A percentile compares a stretch with the other conserved stretches of the same genome.
Conservation (phyloP, 2,329 filamentous ascomycete genomes). For the Fusarium longipes region DNA sequence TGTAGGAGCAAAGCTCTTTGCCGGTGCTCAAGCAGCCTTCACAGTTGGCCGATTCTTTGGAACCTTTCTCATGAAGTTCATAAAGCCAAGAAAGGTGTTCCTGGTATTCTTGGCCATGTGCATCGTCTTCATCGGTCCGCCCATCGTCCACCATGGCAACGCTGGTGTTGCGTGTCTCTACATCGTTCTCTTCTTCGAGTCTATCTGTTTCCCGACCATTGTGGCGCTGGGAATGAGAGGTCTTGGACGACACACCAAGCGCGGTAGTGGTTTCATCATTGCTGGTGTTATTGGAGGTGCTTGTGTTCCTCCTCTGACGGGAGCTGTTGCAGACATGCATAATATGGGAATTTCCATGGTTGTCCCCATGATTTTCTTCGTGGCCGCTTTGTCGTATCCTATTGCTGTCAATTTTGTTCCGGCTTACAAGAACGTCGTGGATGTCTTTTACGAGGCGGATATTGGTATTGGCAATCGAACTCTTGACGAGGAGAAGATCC, state of each 20-base stretch:
- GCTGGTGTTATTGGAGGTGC: constrained; percentile 79
- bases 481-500: constrained; percentile 47
- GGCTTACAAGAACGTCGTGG: constrained; percentile 70
- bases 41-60: constrained; percentile 78
- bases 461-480: constrained; percentile 53
- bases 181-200: constrained; percentile 81
- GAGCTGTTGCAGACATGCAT: constrained; percentile 72
- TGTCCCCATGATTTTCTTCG: constrained; percentile 71
- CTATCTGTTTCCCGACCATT: constrained; percentile 84
- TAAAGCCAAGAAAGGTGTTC: constrained; percentile 75
- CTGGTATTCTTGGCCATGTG: constrained; percentile 71
- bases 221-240: constrained; percentile 81
- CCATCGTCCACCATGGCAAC: constrained; percentile 60
- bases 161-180: constrained; percentile 71
- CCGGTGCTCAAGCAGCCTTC: constrained; percentile 79
- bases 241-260: constrained; percentile 80
- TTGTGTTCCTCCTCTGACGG: constrained; percentile 77
- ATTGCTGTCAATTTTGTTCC: constrained; percentile 74
- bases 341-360: constrained; percentile 72
- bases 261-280: constrained; percentile 76
- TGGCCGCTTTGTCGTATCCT: constrained; percentile 67
- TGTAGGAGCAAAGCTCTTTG: constrained; percentile 73
- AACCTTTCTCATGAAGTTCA: constrained; percentile 72
- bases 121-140: constrained; percentile 69
- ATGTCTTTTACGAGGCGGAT: constrained; percentile 63